These are phyloP conservation scores for Alternaria sp. DNA, from an alignment of 2,329 filamentous ascomycete genomes.

Conservation along the genomic window DNA sequence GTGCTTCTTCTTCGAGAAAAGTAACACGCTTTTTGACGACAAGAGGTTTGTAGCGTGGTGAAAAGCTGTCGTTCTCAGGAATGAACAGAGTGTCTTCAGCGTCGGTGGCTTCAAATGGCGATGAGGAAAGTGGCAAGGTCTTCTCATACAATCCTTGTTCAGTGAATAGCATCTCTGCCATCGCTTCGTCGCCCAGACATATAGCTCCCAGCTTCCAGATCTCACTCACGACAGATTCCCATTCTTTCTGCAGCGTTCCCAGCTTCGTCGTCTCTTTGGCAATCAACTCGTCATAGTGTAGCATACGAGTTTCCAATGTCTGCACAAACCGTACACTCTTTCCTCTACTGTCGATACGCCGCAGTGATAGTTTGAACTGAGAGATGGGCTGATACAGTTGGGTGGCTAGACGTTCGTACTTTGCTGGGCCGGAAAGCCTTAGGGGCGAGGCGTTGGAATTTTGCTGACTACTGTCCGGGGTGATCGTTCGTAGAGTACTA, in stretches of 20 bases:
- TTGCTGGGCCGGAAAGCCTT: conserved; percentile 26
- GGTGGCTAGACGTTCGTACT: conserved; percentile 26
- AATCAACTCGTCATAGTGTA: conserved; percentile 30
- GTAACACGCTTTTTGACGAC: conserved; percentile 34
- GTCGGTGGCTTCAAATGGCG: conserved; percentile 5
- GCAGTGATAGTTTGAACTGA: conserved; percentile 20
- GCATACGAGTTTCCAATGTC: conserved; percentile 32
- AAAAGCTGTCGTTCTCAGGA: conserved; percentile 19
- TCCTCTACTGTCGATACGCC: conserved; percentile 18
- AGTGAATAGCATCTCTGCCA: conserved; percentile 30
- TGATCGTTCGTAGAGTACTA: conserved; percentile 22
- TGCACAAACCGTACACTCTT: conserved; percentile 13
- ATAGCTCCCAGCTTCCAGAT: conserved; percentile 39
- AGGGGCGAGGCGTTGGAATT: conserved; percentile 9
- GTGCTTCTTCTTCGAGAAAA: conserved; percentile 17
- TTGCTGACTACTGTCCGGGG: conserved; percentile 10
- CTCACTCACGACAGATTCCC: conserved; percentile 39
- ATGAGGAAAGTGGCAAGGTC: neutral
- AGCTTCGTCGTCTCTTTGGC: conserved; percentile 29
- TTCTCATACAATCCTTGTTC: neutral
- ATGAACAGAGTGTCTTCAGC: conserved; percentile 29
- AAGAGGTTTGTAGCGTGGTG: neutral
- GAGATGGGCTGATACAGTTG: conserved; percentile 34
- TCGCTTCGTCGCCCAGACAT: conserved; percentile 32
- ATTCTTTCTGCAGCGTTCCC: conserved; percentile 30